Evolutionary conservation across 306 rosid genomes (phyloP), one percentile per base, ranked within the genome.

Genomic region (Sindora glabra): DNA sequence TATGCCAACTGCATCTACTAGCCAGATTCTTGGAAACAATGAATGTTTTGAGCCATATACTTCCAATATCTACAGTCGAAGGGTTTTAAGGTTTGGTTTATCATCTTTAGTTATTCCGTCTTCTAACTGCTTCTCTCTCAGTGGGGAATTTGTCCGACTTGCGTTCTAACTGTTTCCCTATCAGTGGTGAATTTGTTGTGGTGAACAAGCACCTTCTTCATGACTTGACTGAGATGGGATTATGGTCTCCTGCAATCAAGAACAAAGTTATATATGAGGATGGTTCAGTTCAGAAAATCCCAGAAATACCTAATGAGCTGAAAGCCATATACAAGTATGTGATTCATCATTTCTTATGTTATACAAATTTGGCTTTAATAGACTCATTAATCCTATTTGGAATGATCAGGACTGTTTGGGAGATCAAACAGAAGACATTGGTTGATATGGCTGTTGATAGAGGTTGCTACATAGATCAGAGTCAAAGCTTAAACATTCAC

Each of bases 391-490:
- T 46, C 37, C 1, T 0, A 15, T 47, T 39, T 17, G 22, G 37
- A 6, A 33, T 23, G 53, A 1, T 36, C 85, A 90, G 95, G 52
- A 90, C 97, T 80, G 94, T 90, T 46, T 90, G 95, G 97, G 94
- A 90, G 83, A 90, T 90, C 65, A 90, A 90, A 78, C 97, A 90
- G 71, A 86, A 70, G 77, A 87, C 92, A 16, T 60, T 86, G 68
- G 97, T 90, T 10, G 97, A 90, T 59, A 90, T 90, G 95, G 97
- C 95, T 41, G 94, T 69, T 41, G 89, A 84, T 78, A 79, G 94
- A 46, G 95, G 97, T 32, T 82, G 90, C 47, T 90, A 72, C 80
- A 90, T 90, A 23, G 95, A 90, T 72, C 94, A 90, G 73, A 90
- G 95, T 73, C 97, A 90, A 74, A 90, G 95, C 65, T 80, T 90